Percentiles rank a stretch among this genome's conserved stretches.
These are phyloP conservation scores for Erysiphe pulchra DNA, from an alignment of 2,329 filamentous ascomycete genomes.

Conservation along the genomic window DNA sequence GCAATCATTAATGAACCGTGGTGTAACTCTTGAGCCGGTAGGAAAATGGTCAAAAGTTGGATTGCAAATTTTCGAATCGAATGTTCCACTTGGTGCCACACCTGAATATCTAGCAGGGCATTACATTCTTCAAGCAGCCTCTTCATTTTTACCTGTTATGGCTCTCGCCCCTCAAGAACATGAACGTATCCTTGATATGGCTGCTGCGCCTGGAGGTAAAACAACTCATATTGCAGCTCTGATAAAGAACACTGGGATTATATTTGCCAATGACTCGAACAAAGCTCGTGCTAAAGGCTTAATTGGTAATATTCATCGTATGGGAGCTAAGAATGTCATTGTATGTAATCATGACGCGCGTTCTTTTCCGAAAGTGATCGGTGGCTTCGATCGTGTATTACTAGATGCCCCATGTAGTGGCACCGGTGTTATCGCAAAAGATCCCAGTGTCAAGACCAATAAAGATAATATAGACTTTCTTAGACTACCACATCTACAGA, in stretches of 20 bases:
- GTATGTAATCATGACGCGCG: slow-evolving; percentile 90
- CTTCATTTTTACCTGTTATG: slow-evolving; percentile 94
- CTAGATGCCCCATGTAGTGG: slow-evolving; percentile 91
- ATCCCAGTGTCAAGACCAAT: slow-evolving; percentile 91
- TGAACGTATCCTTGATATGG: slow-evolving; percentile 80
- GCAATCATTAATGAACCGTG: slow-evolving; percentile 81
- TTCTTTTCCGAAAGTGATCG: slow-evolving; percentile 82
- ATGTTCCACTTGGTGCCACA: slow-evolving; percentile 59
- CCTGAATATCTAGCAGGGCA: slow-evolving; percentile 93
- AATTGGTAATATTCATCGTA: slow-evolving; percentile 89
- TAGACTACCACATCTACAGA: slow-evolving; percentile 76
- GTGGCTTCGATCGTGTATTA: slow-evolving; percentile 82
- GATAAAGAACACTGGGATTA: slow-evolving; percentile 90
- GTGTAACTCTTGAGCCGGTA: slow-evolving; percentile 85
- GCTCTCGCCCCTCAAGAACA: slow-evolving; percentile 81
- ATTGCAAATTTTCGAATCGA: slow-evolving; percentile 83
- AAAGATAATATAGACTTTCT: slow-evolving; percentile 93
- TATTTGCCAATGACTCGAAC: slow-evolving; percentile 92
- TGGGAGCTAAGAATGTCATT: slow-evolving; percentile 80
- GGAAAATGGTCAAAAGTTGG: slow-evolving; percentile 98
- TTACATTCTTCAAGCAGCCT: slow-evolving; percentile 92
- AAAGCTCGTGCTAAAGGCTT: slow-evolving; percentile 85
- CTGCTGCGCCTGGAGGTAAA: slow-evolving; percentile 84
- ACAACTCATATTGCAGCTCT: slow-evolving; percentile 88
- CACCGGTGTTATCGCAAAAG: slow-evolving; percentile 93